Conservation (phyloP, 2,329 filamentous ascomycete genomes). For the Epichloe sibirici region DNA sequence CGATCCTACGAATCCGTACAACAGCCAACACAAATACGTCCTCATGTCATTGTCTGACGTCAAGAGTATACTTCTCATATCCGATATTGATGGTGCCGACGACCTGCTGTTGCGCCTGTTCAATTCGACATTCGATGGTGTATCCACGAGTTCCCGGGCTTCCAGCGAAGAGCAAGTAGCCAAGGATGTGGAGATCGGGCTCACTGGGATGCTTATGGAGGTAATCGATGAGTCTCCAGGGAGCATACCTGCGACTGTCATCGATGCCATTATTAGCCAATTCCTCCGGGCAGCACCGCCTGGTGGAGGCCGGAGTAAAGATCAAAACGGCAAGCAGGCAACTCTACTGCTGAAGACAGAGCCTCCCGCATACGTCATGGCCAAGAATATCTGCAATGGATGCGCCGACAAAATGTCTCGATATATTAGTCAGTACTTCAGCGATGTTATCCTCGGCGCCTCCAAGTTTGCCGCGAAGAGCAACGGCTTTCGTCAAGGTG, state of each 20-base stretch:
- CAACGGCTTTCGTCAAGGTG: slow-evolving; percentile 46
- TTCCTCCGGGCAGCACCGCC: slow-evolving; percentile 79
- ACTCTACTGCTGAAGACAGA: slow-evolving; percentile 79
- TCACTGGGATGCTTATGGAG: slow-evolving; percentile 73
- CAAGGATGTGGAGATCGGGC: slow-evolving; percentile 87
- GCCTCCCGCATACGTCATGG: slow-evolving; percentile 90
- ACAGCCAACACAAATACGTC: slow-evolving; percentile 85
- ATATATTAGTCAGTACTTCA: slow-evolving; percentile 92
- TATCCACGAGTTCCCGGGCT: slow-evolving; percentile 65
- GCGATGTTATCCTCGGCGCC: slow-evolving; percentile 87
- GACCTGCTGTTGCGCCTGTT: slow-evolving; percentile 72
- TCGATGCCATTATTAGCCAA: slow-evolving; percentile 90
- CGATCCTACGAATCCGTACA: slow-evolving; percentile 80
- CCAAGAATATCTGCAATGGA: slow-evolving; percentile 81
- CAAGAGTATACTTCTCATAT: slow-evolving; percentile 86
- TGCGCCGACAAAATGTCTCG: slow-evolving; percentile 91
- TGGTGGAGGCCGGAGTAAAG: slow-evolving; percentile 47
- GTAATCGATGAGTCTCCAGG: slow-evolving; percentile 76
- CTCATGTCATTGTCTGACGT: slow-evolving; percentile 80
- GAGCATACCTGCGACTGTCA: slow-evolving; percentile 62
- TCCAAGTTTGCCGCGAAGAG: slow-evolving; percentile 45
- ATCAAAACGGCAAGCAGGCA: slow-evolving; percentile 63
- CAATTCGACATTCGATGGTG: slow-evolving; percentile 80
- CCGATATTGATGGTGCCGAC: slow-evolving; percentile 75
- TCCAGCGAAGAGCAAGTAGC: slow-evolving; percentile 70